A percentile compares a stretch with the other conserved stretches of the same genome.
Evolutionary conservation across 164 flowering plant genomes (phyloP).

Genomic region (Houttuynia cordata): DNA sequence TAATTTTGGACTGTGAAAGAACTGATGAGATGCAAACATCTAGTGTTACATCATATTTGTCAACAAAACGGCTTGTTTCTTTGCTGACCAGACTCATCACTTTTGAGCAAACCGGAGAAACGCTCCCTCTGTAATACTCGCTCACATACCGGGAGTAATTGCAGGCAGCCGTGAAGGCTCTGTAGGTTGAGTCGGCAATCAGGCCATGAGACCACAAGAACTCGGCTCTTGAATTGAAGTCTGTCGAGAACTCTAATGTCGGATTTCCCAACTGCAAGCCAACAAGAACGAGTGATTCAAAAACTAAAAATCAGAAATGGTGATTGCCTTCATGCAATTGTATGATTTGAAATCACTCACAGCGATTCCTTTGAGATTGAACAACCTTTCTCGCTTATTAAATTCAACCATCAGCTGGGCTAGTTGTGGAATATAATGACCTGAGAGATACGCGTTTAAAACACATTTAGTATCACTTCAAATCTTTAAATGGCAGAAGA

Average conservation of each 20-base stretch:
- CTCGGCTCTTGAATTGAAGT: constrained; percentile 80
- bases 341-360: constrained; percentile 29
- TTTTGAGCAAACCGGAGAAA: constrained; percentile 63
- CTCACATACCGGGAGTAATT: constrained; percentile 81
- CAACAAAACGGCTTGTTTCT: constrained; percentile 73
- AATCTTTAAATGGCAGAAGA: background rate
- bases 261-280: constrained; percentile 83
- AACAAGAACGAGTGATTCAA: background rate
- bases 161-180: constrained; percentile 59
- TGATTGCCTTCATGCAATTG: background rate
- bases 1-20: constrained; percentile 50
- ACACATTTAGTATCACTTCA: background rate
- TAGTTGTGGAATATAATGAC: constrained; percentile 87
- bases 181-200: constrained; percentile 79
- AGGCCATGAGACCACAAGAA: constrained; percentile 90
- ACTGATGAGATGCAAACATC: constrained; percentile 86
- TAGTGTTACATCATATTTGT: constrained; percentile 85
- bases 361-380: constrained; percentile 92
- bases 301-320: background rate
- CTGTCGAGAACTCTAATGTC: constrained; percentile 58
- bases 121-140: constrained; percentile 63
- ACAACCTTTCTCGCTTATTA: constrained; percentile 49
- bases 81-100: constrained; percentile 58
- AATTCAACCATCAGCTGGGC: constrained; percentile 60
- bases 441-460: constrained; percentile 18